These are phyloP conservation scores for Wickerhamomyces sydowiorum DNA, from an alignment of 805 yeast species.

Conservation along the genomic window DNA sequence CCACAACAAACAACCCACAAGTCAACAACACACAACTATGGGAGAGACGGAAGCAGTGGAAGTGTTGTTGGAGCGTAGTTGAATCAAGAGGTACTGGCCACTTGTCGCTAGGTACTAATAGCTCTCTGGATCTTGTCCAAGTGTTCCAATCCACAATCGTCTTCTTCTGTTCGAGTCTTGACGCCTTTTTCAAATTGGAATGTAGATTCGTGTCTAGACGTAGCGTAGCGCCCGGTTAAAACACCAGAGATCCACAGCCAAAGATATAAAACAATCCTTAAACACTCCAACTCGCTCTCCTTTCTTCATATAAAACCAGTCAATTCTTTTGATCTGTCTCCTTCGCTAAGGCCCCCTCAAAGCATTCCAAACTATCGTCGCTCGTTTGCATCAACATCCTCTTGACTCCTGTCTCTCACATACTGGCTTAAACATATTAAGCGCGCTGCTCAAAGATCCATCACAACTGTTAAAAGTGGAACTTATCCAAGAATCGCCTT, in stretches of 20 bases:
- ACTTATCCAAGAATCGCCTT: too few species aligned
- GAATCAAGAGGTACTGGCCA: too few species aligned
- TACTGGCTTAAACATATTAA: not conserved
- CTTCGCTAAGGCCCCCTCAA: not conserved
- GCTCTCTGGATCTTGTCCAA: too few species aligned
- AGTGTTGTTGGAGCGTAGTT: too few species aligned
- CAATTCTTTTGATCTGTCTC: not conserved
- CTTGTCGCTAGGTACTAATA: too few species aligned
- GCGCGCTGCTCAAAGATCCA: not conserved
- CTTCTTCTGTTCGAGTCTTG: too few species aligned
- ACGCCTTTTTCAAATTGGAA: too few species aligned
- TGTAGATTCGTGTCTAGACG: not conserved
- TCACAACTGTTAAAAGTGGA: too few species aligned
- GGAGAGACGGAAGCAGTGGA: too few species aligned
- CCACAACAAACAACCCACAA: not conserved
- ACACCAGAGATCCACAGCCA: not conserved
- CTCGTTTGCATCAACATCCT: not conserved
- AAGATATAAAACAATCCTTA: not conserved
- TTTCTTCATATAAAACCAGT: not conserved
- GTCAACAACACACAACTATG: not conserved
- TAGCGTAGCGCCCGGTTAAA: not conserved
- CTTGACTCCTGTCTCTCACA: not conserved
- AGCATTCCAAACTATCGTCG: too few species aligned
- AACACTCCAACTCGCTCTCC: not conserved
- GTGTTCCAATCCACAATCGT: too few species aligned